Conservation (phyloP, 805 yeast genomes). For the Tetrapisispora namnaoensis region DNA sequence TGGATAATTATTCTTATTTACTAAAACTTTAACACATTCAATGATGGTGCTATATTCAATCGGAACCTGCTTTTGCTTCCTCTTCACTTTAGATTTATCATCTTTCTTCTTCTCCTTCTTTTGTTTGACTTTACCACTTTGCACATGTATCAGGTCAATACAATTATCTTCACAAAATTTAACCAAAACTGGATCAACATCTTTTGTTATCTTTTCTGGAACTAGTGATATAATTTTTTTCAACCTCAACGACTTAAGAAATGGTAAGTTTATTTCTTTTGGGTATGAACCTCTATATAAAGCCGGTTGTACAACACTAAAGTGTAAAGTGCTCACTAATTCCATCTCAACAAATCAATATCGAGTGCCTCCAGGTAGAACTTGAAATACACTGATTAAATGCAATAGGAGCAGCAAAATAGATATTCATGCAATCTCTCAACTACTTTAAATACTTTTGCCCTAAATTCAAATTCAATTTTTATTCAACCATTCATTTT, state of each 20-base stretch:
- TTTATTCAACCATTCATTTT: too few species aligned
- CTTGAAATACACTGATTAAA: too few species aligned
- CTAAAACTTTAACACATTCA: constrained; percentile 49
- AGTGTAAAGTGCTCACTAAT: constrained; percentile 67
- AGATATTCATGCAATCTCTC: too few species aligned
- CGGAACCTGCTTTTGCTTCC: constrained; percentile 78
- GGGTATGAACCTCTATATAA: constrained; percentile 86
- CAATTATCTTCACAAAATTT: constrained; percentile 43
- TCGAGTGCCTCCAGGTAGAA: neutral
- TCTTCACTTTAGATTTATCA: constrained; percentile 41
- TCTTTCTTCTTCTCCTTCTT: constrained; percentile 7
- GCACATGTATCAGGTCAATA: constrained; percentile 61
- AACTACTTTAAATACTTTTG: too few species aligned
- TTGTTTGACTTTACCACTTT: constrained; percentile 35
- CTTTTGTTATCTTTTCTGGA: constrained; percentile 54
- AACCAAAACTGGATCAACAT: constrained; percentile 39
- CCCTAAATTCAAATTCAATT: too few species aligned
- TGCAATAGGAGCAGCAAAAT: too few species aligned
- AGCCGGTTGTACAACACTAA: constrained; percentile 56
- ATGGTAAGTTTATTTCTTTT: constrained; percentile 59
- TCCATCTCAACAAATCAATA: neutral
- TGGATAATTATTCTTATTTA: constrained; percentile 54
- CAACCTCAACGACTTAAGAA: constrained; percentile 53
- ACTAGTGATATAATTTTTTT: constrained; percentile 70
- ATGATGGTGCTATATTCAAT: constrained; percentile 55